These are phyloP conservation scores for Cladosporium sp. DNA, from an alignment of 2,329 filamentous ascomycete genomes.

Conservation along the genomic window DNA sequence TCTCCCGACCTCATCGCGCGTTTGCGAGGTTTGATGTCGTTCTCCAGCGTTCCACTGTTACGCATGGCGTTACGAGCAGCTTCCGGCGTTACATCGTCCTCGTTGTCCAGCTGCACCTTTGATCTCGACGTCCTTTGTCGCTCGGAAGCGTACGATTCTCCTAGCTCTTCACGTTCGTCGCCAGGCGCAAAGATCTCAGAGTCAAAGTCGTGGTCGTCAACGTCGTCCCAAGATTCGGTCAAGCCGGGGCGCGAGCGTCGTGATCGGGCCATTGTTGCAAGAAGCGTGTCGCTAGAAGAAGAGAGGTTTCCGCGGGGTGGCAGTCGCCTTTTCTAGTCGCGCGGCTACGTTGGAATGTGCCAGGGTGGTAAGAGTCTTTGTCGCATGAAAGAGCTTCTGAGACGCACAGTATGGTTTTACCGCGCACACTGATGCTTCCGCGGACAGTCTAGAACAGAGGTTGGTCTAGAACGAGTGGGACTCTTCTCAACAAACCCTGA, in stretches of 20 bases:
- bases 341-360: not conserved
- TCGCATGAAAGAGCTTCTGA: not conserved
- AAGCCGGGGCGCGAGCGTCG: slow-evolving; percentile 21
- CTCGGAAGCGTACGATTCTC: slow-evolving; percentile 19
- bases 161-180: slow-evolving; percentile 27
- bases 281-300: not conserved
- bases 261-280: slow-evolving; percentile 19
- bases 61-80: slow-evolving; percentile 10
- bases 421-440: not conserved
- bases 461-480: not conserved
- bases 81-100: slow-evolving; percentile 3
- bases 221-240: slow-evolving; percentile 33
- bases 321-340: not conserved
- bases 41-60: slow-evolving; percentile 14
- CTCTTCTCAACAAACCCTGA: not conserved
- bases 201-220: slow-evolving; percentile 24
- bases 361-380: not conserved
- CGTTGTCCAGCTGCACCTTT: not conserved
- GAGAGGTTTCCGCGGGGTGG: not conserved
- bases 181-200: slow-evolving; percentile 24
- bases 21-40: slow-evolving; percentile 8
- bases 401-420: not conserved
- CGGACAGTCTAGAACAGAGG: not conserved
- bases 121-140: not conserved
- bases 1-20: not conserved